These are phyloP conservation scores for Fusarium hainanense DNA, from an alignment of 2,329 filamentous ascomycete genomes.

Conservation along the genomic window DNA sequence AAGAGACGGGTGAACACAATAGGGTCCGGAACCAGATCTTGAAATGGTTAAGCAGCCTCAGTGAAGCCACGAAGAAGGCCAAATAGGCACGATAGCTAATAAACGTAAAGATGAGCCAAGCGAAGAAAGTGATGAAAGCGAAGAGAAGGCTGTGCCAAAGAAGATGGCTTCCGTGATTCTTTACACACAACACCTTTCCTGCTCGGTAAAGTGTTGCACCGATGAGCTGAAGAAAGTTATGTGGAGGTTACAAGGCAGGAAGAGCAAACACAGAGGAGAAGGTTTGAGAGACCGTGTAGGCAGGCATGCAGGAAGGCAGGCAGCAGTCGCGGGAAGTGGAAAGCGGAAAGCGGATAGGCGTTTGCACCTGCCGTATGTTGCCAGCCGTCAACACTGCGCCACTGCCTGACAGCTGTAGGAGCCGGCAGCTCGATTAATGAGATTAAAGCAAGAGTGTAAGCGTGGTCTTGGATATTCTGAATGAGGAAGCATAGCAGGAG, in stretches of 20 bases:
- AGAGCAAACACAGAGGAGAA: background rate
- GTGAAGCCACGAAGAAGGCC: background rate
- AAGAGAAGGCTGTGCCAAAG: background rate
- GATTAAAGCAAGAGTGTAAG: background rate
- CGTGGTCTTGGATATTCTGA: background rate
- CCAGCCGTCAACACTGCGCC: constrained; percentile 11
- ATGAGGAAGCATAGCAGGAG: background rate
- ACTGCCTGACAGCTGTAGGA: background rate
- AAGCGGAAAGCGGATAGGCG: background rate
- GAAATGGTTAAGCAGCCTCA: background rate
- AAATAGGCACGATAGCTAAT: background rate
- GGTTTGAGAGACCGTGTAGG: background rate
- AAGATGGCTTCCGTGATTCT: background rate
- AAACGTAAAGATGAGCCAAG: background rate
- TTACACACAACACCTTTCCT: background rate
- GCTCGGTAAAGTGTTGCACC: background rate
- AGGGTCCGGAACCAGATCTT: background rate
- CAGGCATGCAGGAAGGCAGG: background rate
- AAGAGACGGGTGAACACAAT: background rate
- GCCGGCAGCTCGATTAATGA: background rate
- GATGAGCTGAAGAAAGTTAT: background rate
- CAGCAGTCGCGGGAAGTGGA: background rate
- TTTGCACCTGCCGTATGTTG: constrained; percentile 17
- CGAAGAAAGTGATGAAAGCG: no score
- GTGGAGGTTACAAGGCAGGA: background rate